Conservation (phyloP, 2,329 filamentous ascomycete genomes). For the Fusarium concolor region DNA sequence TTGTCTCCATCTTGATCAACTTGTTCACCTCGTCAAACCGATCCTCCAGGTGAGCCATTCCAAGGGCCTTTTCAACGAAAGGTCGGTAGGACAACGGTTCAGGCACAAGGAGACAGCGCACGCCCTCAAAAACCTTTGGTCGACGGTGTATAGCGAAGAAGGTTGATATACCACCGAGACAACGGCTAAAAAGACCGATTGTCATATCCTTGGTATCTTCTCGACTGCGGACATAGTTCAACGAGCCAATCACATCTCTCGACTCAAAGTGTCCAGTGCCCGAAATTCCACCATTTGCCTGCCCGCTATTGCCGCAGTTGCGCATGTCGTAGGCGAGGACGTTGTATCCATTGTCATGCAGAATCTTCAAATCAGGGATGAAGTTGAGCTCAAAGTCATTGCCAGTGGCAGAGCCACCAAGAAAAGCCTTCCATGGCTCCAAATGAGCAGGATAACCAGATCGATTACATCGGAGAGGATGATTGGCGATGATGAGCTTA, state of each 20-base stretch:
- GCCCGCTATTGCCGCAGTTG: background rate
- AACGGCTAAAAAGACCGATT: background rate
- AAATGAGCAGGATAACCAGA: background rate
- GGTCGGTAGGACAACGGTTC: slow-evolving; percentile 1
- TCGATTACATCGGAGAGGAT: slow-evolving; percentile 1
- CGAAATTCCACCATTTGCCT: slow-evolving; percentile 1
- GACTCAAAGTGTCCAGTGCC: background rate
- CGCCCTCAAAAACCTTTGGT: background rate
- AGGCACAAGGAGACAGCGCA: slow-evolving; percentile 1
- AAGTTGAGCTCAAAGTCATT: slow-evolving; percentile 11
- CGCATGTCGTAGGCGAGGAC: slow-evolving; percentile 4
- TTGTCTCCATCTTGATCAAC: background rate
- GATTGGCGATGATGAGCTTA: slow-evolving; percentile 2
- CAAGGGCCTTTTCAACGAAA: background rate
- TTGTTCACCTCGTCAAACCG: background rate
- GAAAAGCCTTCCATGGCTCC: slow-evolving; percentile 4
- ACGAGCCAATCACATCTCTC: background rate
- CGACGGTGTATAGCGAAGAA: slow-evolving; percentile 7
- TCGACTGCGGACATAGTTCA: background rate
- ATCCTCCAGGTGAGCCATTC: background rate
- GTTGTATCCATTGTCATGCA: slow-evolving; percentile 2
- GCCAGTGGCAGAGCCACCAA: background rate
- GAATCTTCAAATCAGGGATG: background rate
- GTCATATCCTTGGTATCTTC: background rate
- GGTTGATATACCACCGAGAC: background rate